Base-by-base conservation (phyloP, 139 green algal species). In the Penium margaritaceum region DNA sequence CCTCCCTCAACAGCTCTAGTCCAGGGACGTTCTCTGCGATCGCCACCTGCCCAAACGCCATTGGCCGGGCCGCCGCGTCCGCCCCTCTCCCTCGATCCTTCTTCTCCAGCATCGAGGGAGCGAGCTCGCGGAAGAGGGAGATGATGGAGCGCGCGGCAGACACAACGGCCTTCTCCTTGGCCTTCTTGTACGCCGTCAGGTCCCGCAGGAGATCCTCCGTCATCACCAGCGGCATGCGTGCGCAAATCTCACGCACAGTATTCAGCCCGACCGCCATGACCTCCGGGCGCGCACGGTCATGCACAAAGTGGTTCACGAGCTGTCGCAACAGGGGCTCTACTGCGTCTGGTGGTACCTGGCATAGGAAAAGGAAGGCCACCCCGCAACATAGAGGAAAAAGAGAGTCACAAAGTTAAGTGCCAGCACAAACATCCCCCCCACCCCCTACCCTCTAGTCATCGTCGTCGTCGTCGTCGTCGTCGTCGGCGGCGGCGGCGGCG, bases 251-350 rank as follows among this genome's bases (percentile, higher is more conserved):
- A 0, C 90, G 77, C 61, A 96, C 91, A 5, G 91, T 89, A 75
- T 95, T 96, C 3, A 98, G 76, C 14, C 93, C 93, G 19, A 95
- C 84, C 0, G 86, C 89, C 82, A 95, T 93, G 32, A 79, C 70
- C 43, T 86, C 79, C 5, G 79, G 67, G 27, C 87, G 77, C 6
- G 85, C 83, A 61, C 88, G 79, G 88, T 98, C 94, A 72, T 97
- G 89, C 63, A 98, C 86, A 77, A 97, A 98, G 63, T 91, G 81
- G 84, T 98, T 92, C 36, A 95, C 91, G 72, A 97, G 83, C 79
- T 97, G 93, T 21, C 83, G 70, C 76, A 98, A 77, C 58, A 97
- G 84, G 5, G 92, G 90, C 29, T 85, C 84, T 73, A 97, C 81
- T 24, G 63, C 78, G 2, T 98, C 93, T 2, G 93, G 91, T 2